Evolutionary conservation across 768 basidiomycete species (phyloP), one percentile per base, ranked within the genome.

Genomic region (Podaxis sp.): DNA sequence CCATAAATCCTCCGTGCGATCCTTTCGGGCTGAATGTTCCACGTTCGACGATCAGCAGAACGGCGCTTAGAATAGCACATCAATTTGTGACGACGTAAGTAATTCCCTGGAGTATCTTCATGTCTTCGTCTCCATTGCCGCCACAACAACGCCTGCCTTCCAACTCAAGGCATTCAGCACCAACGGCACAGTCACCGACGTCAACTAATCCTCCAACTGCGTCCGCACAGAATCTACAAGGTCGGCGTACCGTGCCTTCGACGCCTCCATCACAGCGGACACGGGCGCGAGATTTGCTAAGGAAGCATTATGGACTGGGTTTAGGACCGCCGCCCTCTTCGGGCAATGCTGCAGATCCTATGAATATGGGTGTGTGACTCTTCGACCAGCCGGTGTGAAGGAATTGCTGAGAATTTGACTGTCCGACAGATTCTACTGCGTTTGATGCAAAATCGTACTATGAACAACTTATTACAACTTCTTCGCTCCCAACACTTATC

Each of bases 361-460:
- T 93, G 90, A 90, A 92, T 68, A 76, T 95, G 62, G 90, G 91
- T 86, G 67, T 63, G 83, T 28, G 11, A 24, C 11, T 54, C 3
- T 11, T n/a, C 1, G 33, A 12, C 7, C 11, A 11, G 4, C 22
- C 2, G 6, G 17, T 24, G 13, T 37, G 41, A 10, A 57, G 22
- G 38, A 50, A 13, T 12, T 22, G 22, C 26, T 24, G 49, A n/a
- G 22, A 50, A 22, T 8, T 13, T 12, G 20, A 12, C 26, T 24
- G 36, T 44, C 30, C 37, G 37, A 46, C 66, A 94, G 93, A 95
- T 73, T 94, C 93, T 0, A 74, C 86, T 20, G 86, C 85, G 7
- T 95, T 95, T 69, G 90, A 95, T 67, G 87, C 93, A 11, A 89
- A 87, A 71, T 80, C 85, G 12, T 95, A 94, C 67, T 95, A 95